Base-by-base conservation (phyloP, 805 yeast genomes). In the Ogataea paraovalis region DNA sequence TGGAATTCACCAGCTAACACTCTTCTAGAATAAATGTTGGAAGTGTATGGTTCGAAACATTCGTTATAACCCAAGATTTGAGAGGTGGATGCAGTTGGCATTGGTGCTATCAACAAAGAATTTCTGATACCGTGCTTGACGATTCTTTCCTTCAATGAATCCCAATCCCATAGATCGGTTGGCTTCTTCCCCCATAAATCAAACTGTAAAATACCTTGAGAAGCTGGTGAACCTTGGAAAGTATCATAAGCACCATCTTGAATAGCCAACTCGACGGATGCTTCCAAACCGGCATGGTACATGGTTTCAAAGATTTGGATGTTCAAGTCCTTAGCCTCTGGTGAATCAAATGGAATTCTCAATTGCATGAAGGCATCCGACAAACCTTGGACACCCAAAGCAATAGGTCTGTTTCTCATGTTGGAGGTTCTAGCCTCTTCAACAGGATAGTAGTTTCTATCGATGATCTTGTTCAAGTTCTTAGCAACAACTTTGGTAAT, bases 31-130 rank as follows among this genome's bases (percentile, higher is more conserved):
- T 79, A 79, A 58, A 79, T 79, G 63, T 79, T 79, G 21, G 83
- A 79, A 25, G 84, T 79, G 66, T 73, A 78, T 34, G 84, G 84
- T 65, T 79, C 84, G 60, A 79, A 79, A 62, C 83, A 79, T 62
- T 79, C 84, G 59, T 77, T 79, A 64, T 73, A 75, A 54, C 83
- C 84, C 59, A 79, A 70, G 51, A 79, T 79, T 62, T 79, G 84
- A 9, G 83, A 79, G 4, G 83, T 79, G 21, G 83, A 79, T n/a
- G 83, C 83, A 49, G 84, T 79, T 39, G 84, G 84, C 84, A 79
- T 79, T 51, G 83, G 83, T 1, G 84, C 84, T 52, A 79, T 82
- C 54, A 79, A 72, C 54, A 79, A 69, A 33, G 84, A 79, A 67
- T 79, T 79, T 66, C 84, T 72, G 41, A 79, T 57, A 41, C 84